A percentile compares a stretch with the other conserved stretches of the same genome.
Conservation (phyloP, 345 rosid species). For the Corchorus capsularis region DNA sequence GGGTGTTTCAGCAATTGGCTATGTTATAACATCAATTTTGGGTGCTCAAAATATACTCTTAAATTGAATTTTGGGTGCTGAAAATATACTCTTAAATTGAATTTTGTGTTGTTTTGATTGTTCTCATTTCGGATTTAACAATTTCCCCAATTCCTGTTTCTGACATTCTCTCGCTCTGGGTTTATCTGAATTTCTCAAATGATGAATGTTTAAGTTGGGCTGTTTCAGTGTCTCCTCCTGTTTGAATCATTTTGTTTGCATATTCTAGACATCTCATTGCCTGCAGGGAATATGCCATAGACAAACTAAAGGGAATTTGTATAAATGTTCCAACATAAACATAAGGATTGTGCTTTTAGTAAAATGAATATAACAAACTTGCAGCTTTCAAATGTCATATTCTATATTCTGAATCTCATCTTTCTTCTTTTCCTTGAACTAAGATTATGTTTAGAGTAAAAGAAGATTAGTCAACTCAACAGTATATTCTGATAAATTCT, state of each 20-base stretch:
- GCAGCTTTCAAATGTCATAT: no score
- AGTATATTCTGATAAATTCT: no score
- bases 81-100: slow-evolving; percentile 1
- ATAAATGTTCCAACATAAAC: no score
- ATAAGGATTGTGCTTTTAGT: no score
- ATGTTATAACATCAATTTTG: not conserved
- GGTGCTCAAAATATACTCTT: slow-evolving; percentile 1
- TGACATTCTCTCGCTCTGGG: not conserved
- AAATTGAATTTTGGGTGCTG: not conserved
- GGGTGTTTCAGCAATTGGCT: not conserved
- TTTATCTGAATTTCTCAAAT: not conserved
- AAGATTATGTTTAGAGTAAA: no score
- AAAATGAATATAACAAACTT: no score
- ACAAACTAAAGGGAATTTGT: no score
- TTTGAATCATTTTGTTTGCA: not conserved
- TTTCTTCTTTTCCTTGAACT: no score
- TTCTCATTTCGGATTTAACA: not conserved
- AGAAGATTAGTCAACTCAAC: no score
- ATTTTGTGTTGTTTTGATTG: not conserved
- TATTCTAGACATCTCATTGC: no score
- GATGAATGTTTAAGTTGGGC: not conserved
- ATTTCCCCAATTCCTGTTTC: not conserved
- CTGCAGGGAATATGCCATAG: no score
- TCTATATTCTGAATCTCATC: no score
- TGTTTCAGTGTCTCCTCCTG: not conserved